Base-by-base conservation (phyloP, 1,284 basidiomycete species). In the Apiotrichum gracile region DNA sequence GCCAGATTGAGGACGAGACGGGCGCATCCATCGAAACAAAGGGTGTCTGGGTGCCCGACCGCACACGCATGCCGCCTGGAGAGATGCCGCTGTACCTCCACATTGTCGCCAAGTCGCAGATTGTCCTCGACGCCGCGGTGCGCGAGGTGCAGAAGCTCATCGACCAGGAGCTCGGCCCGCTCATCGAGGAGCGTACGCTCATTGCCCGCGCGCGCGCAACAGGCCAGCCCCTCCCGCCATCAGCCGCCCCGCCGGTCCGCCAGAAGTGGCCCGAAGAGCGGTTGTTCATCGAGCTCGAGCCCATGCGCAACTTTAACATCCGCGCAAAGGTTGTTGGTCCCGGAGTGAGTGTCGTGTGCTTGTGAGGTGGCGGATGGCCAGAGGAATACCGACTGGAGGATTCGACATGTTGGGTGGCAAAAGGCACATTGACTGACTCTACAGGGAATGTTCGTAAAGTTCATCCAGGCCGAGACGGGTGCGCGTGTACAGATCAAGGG, bases 401-500 rank as follows among this genome's bases (percentile, higher is more conserved):
- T 24, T 6, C 25, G n/a, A n/a, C n/a, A n/a, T n/a, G n/a, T 16
- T 22, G 33, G 8, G 33, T 16, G 10, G 5, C 19, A 14, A 16
- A 38, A 17, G 6, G 29, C 7, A 10, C 25, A 13, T 27, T 47
- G 4, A 35, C 24, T 42, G 42, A 24, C 47, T 51, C 5, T 21
- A 5, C 61, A 90, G 88, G 92, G 91, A 63, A 86, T 92, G 70
- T 98, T 97, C 70, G 94, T 98, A 61, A 98, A 98, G 78, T 93
- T 92, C 70, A 98, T 98, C 61, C 94, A 98, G 76, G 84, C 85
- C 66, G 94, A 98, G 77, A 98, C 94, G 0, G 86, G 87, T 34
- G 94, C 92, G 16, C 83, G 94, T 58, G 94, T 97, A n/a, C 94
- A 98, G 74, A 97, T 98, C 70, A 97, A 97, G 74, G 94, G 94